phyloP scores from a whole-genome alignment of 2,329 filamentous ascomycete genomes.

The Verticillium nonalfalfae region DNA sequence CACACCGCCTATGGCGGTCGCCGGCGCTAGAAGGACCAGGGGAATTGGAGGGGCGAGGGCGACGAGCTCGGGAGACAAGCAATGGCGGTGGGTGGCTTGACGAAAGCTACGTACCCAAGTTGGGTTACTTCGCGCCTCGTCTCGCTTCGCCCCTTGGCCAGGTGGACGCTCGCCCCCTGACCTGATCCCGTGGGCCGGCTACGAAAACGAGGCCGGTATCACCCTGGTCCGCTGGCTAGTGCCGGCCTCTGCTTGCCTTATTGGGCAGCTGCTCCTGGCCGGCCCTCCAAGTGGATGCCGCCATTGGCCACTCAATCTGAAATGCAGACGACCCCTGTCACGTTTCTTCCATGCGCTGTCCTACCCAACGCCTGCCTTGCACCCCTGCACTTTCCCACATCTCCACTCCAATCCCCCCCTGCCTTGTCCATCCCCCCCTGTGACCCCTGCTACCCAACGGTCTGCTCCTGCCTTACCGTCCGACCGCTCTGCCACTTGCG shows the following conservation, averaged over 20 bases:
- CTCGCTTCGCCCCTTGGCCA: neutral
- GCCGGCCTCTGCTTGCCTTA: conserved; percentile 38
- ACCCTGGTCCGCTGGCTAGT: conserved; percentile 36
- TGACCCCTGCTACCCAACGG: neutral
- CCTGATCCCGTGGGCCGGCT: neutral
- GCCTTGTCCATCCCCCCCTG: neutral
- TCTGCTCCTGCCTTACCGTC: neutral
- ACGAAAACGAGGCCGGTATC: conserved; percentile 18
- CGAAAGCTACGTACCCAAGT: neutral
- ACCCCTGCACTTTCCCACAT: conserved; percentile 32
- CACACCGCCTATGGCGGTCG: neutral
- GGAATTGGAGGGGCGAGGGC: neutral
- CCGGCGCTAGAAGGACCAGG: neutral
- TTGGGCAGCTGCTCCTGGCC: conserved; percentile 43
- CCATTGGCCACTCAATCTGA: conserved; percentile 49
- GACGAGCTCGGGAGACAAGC: neutral
- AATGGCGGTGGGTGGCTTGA: conserved; percentile 1
- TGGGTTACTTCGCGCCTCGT: neutral
- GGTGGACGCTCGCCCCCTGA: neutral
- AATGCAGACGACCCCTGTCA: conserved; percentile 40
- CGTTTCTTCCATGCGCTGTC: conserved; percentile 33
- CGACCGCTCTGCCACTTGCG: neutral
- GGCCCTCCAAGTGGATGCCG: conserved; percentile 23
- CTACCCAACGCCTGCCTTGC: neutral
- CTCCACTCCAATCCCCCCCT: neutral